These are phyloP conservation scores for Epithemia pelagica DNA, from an alignment of 108 stramenopile genomes.

Conservation along the genomic window DNA sequence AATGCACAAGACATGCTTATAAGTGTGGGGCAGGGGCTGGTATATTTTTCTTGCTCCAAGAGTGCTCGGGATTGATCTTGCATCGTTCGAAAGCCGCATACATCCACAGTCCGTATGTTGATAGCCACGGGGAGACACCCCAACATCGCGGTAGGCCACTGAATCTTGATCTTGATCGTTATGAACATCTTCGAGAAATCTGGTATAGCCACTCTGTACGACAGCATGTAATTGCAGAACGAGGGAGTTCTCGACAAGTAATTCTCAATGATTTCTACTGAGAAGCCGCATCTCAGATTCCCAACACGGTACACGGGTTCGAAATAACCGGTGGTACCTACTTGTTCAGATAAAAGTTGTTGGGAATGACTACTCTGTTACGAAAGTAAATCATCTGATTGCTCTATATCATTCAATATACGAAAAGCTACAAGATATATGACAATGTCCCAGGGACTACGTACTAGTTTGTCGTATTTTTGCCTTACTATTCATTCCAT, in stretches of 20 bases:
- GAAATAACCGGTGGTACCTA: too few species aligned
- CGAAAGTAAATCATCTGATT: too few species aligned
- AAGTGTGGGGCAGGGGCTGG: constrained; percentile 88
- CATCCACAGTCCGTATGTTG: constrained; percentile 90
- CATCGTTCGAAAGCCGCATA: constrained; percentile 84
- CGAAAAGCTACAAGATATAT: too few species aligned
- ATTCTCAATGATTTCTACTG: constrained; percentile 69
- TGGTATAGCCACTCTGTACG: constrained; percentile 62
- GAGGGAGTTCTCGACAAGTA: constrained; percentile 58
- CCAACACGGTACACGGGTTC: too few species aligned
- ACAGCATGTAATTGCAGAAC: constrained; percentile 61
- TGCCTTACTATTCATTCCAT: too few species aligned
- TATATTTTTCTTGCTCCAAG: constrained; percentile 89
- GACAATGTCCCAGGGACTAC: too few species aligned
- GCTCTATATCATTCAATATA: too few species aligned
- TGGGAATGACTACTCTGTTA: too few species aligned
- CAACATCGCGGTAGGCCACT: constrained; percentile 72
- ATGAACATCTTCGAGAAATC: constrained; percentile 57
- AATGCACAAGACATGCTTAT: constrained; percentile 83
- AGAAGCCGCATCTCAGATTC: too few species aligned
- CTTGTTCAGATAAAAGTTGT: too few species aligned
- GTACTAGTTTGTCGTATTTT: too few species aligned
- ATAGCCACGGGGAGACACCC: constrained; percentile 89
- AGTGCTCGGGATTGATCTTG: constrained; percentile 83
- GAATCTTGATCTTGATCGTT: constrained; percentile 63